These are phyloP conservation scores for Stevia rebaudiana DNA, from an alignment of 140 eudicot genomes.

Conservation along the genomic window DNA sequence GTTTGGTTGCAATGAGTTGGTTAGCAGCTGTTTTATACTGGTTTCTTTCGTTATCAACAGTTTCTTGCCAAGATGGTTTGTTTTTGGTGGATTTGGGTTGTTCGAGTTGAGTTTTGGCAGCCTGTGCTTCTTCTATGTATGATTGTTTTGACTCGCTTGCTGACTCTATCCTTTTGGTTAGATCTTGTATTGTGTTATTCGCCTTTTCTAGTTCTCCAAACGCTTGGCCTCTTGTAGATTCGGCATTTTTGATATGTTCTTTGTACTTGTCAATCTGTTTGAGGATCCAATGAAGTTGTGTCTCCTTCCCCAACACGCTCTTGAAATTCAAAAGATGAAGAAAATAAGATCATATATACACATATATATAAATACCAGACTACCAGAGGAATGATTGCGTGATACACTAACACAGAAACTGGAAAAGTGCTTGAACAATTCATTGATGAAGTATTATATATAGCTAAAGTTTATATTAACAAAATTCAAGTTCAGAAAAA, in stretches of 20 bases:
- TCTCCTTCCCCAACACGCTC: conserved; percentile 77
- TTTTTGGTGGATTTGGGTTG: conserved; percentile 32
- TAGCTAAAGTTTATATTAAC: too few relatives aligned
- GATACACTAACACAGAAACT: too few relatives aligned
- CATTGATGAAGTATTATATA: too few relatives aligned
- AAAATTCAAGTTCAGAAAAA: too few relatives aligned
- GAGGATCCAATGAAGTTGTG: conserved; percentile 64
- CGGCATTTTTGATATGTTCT: conserved; percentile 43
- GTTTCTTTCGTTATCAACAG: conserved; percentile 41
- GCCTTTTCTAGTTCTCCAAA: conserved; percentile 59
- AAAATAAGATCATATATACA: background rate
- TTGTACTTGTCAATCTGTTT: conserved; percentile 58
- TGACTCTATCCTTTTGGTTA: conserved; percentile 51
- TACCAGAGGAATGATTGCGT: too few relatives aligned
- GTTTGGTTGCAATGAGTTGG: conserved; percentile 52
- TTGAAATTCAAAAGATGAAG: conserved; percentile 7
- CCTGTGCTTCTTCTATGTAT: conserved; percentile 48
- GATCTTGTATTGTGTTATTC: conserved; percentile 49
- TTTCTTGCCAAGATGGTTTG: conserved; percentile 25
- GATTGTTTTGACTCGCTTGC: conserved; percentile 56
- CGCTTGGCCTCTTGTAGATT: conserved; percentile 53
- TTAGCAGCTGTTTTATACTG: conserved; percentile 50
- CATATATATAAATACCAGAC: too few relatives aligned
- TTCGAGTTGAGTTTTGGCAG: conserved; percentile 54
- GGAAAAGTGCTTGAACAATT: too few relatives aligned